Evolutionary conservation across 164 flowering plant species (phyloP).

Genomic region (Aristolochia contorta): DNA sequence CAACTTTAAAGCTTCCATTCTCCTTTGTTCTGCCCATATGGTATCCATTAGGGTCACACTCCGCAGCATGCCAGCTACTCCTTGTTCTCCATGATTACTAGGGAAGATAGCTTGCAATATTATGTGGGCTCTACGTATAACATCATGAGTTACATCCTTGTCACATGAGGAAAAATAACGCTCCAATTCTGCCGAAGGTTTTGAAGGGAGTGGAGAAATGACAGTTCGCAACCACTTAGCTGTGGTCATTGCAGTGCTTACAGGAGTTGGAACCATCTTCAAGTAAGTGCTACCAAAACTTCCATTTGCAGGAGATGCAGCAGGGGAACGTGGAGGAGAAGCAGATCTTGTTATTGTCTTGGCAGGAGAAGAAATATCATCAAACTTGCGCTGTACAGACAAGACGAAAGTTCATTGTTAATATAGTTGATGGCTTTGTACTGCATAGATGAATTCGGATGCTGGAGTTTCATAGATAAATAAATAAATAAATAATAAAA

Average conservation of each 20-base stretch:
- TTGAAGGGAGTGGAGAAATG: conserved; percentile 75
- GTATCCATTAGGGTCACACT: conserved; percentile 72
- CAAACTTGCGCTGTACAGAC: conserved; percentile 57
- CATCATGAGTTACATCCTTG: conserved; percentile 63
- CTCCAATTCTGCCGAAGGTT: conserved; percentile 69
- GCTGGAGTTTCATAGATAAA: not conserved
- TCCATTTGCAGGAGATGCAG: conserved; percentile 38
- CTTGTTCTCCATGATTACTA: conserved; percentile 52
- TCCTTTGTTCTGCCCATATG: conserved; percentile 93
- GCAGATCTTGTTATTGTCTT: conserved; percentile 63
- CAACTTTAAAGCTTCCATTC: conserved; percentile 72
- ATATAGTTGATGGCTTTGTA: not conserved
- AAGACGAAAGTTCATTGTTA: not conserved
- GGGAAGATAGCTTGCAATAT: conserved; percentile 95
- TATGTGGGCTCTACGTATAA: conserved; percentile 64
- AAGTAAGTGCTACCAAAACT: conserved; percentile 24
- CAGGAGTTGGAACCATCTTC: conserved; percentile 72
- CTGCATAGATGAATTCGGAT: not conserved
- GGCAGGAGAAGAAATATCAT: conserved; percentile 57
- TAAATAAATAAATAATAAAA: too few relatives aligned
- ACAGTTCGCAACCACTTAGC: conserved; percentile 93
- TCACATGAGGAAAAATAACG: conserved; percentile 68
- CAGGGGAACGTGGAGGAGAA: conserved; percentile 69
- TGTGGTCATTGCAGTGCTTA: conserved; percentile 96
- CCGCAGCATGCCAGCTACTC: conserved; percentile 45